phyloP scores from a whole-genome alignment of 805 yeast species.

The Candida germanica region DNA sequence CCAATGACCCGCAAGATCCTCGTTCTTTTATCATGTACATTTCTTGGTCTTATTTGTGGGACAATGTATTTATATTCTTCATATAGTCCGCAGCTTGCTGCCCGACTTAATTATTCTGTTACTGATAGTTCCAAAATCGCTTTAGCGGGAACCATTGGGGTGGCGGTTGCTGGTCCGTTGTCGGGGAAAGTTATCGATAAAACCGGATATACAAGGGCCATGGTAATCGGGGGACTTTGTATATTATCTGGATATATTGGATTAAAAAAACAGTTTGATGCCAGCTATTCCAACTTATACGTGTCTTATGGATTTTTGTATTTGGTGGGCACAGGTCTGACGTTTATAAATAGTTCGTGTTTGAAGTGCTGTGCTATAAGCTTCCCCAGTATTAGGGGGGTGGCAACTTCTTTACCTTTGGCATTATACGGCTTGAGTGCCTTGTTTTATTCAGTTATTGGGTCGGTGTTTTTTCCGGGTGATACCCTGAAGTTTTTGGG shows the following conservation, averaged over 20 bases:
- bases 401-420: conserved; percentile 73
- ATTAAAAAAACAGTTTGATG: conserved; percentile 49
- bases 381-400: conserved; percentile 65
- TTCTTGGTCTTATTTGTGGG: conserved; percentile 60
- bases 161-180: conserved; percentile 61
- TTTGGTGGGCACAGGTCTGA: conserved; percentile 66
- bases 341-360: conserved; percentile 60
- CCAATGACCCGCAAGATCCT: conserved; percentile 21
- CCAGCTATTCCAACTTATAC: conserved; percentile 33
- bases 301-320: conserved; percentile 47
- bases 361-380: conserved; percentile 72
- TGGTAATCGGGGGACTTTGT: conserved; percentile 47
- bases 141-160: conserved; percentile 64
- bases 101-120: conserved; percentile 53
- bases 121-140: conserved; percentile 64
- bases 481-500: conserved; percentile 55
- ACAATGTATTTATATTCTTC: conserved; percentile 75
- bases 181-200: conserved; percentile 65
- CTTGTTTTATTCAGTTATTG: conserved; percentile 57
- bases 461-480: conserved; percentile 51
- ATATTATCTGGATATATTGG: conserved; percentile 56
- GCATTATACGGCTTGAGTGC: conserved; percentile 77
- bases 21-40: conserved; percentile 29
- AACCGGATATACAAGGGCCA: conserved; percentile 54
- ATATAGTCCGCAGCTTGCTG: conserved; percentile 74